A percentile compares a stretch with the other conserved stretches of the same genome.
These are phyloP conservation scores for Backusella liffmaniae DNA, from an alignment of 192 early-diverging fungal genomes.

Conservation along the genomic window DNA sequence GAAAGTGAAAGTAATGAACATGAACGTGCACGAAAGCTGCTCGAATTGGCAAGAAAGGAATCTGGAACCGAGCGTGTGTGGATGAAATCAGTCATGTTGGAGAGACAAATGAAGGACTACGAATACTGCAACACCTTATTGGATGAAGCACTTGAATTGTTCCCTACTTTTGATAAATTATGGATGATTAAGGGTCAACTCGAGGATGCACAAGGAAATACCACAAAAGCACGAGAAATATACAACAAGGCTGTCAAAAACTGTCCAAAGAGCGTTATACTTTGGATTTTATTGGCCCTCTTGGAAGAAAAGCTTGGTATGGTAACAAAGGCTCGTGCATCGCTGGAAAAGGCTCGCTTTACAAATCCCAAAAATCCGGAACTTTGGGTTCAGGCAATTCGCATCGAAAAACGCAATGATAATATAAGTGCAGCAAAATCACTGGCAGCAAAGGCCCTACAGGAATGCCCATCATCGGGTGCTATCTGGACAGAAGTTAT, in stretches of 20 bases:
- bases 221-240: slow-evolving; percentile 66
- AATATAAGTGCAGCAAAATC: slow-evolving; percentile 68
- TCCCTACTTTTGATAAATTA: slow-evolving; percentile 80
- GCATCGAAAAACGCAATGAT: slow-evolving; percentile 74
- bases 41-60: slow-evolving; percentile 72
- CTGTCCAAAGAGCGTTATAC: slow-evolving; percentile 69
- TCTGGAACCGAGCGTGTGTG: slow-evolving; percentile 84
- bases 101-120: slow-evolving; percentile 71
- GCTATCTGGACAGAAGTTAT: slow-evolving; percentile 88
- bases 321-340: slow-evolving; percentile 73
- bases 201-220: slow-evolving; percentile 58
- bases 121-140: slow-evolving; percentile 67
- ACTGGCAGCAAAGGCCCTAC: slow-evolving; percentile 85
- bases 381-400: slow-evolving; percentile 86
- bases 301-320: slow-evolving; percentile 73
- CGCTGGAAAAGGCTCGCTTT: slow-evolving; percentile 84
- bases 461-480: slow-evolving; percentile 89
- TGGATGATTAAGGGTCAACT: slow-evolving; percentile 95
- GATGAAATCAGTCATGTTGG: slow-evolving; percentile 92
- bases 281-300: slow-evolving; percentile 82
- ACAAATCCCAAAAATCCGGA: slow-evolving; percentile 76
- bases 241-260: slow-evolving; percentile 69
- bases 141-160: slow-evolving; percentile 62
- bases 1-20: slow-evolving; percentile 88
- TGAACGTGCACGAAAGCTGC: slow-evolving; percentile 70